A percentile compares a stretch with the other conserved stretches of the same genome.
These are phyloP conservation scores for Hymenoscyphus albidus DNA, from an alignment of 2,329 filamentous ascomycete genomes.

Conservation along the genomic window DNA sequence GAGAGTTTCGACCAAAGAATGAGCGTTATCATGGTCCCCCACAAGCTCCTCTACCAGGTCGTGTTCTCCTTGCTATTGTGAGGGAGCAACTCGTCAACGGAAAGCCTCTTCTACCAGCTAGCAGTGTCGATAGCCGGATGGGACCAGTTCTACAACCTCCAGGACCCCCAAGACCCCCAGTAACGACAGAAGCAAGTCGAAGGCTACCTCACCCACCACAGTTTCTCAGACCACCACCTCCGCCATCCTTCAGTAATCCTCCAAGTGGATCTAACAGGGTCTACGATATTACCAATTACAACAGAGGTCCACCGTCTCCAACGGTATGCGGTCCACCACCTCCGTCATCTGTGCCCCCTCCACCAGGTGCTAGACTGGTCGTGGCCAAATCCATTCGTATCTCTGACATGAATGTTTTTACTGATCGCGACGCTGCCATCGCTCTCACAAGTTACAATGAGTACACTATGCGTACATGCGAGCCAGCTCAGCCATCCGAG, in stretches of 20 bases:
- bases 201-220: neutral
- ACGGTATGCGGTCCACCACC: neutral
- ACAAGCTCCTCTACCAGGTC: constrained; percentile 4
- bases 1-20: constrained; percentile 7
- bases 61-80: constrained; percentile 27
- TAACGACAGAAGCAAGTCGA: neutral
- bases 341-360: neutral
- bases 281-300: neutral
- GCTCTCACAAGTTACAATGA: constrained; percentile 24
- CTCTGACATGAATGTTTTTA: constrained; percentile 13
- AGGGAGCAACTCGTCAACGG: constrained; percentile 26
- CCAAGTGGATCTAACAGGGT: neutral
- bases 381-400: constrained; percentile 10
- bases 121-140: neutral
- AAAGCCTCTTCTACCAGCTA: constrained; percentile 12
- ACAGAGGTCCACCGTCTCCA: neutral
- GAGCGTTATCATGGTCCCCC: neutral
- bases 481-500: neutral
- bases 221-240: neutral
- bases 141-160: neutral
- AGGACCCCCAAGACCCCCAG: neutral
- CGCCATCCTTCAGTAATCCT: neutral
- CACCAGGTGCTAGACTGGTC: neutral
- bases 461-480: constrained; percentile 21
- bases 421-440: constrained; percentile 14